Evolutionary conservation across 805 yeast genomes (phyloP).

Genomic region (Saccharomycopsis javanensis): DNA sequence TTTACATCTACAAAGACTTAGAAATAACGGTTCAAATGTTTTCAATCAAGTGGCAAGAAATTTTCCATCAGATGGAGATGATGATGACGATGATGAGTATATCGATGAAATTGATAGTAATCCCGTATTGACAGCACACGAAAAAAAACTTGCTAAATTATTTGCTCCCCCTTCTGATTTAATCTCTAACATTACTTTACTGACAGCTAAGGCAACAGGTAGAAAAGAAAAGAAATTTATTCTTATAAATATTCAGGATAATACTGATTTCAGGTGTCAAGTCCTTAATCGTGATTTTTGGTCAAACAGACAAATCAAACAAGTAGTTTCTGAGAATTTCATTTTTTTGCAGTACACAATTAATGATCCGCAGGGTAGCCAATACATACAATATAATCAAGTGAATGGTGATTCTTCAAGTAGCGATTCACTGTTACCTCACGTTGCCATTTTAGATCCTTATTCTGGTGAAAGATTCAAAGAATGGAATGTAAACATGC

Average conservation of each 20-base stretch:
- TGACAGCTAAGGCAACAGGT: conserved; percentile 62
- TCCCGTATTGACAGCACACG: conserved; percentile 30
- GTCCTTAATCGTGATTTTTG: conserved; percentile 88
- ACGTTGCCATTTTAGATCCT: conserved; percentile 87
- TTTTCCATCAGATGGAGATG: conserved; percentile 28
- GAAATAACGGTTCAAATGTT: conserved; percentile 21
- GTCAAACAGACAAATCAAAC: conserved; percentile 61
- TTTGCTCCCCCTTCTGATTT: conserved; percentile 94
- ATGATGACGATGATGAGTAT: conserved; percentile 28
- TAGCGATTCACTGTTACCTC: conserved; percentile 45
- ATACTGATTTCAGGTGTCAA: conserved; percentile 79
- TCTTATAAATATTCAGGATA: conserved; percentile 78
- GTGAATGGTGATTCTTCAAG: conserved; percentile 30
- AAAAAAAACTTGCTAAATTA: conserved; percentile 64
- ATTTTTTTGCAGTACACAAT: conserved; percentile 77
- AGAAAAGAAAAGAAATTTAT: conserved; percentile 66
- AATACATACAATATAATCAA: conserved; percentile 65
- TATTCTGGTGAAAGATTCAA: conserved; percentile 86
- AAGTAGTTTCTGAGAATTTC: conserved; percentile 55
- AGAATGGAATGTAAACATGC: conserved; percentile 62
- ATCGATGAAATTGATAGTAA: conserved; percentile 32
- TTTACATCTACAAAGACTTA: not conserved
- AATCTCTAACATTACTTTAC: conserved; percentile 59
- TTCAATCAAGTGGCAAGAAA: conserved; percentile 30
- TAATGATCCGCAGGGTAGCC: conserved; percentile 66